Conservation (phyloP, 306 rosid genomes). For the Rosa rugosa region DNA sequence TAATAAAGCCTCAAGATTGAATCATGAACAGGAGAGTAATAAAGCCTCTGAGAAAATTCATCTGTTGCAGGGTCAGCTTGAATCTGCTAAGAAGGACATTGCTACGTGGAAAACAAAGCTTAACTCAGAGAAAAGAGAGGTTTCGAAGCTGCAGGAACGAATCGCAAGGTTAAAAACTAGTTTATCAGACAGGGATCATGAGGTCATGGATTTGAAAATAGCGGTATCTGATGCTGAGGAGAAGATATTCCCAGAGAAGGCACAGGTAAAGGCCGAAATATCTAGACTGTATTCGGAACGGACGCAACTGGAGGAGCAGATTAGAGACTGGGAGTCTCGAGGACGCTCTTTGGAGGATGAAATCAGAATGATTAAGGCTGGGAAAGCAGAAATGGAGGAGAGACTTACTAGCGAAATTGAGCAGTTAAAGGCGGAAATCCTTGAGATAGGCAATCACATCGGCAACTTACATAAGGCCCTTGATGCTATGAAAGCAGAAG, state of each 20-base stretch:
- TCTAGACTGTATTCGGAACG: constrained; percentile 50
- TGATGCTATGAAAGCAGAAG: constrained; percentile 42
- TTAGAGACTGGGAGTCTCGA: constrained; percentile 65
- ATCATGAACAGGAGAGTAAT: constrained; percentile 48
- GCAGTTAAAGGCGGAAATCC: constrained; percentile 47
- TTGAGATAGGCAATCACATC: constrained; percentile 36
- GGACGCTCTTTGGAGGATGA: constrained; percentile 80
- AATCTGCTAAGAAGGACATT: constrained; percentile 56
- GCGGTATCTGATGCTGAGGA: constrained; percentile 93
- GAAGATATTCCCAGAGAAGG: constrained; percentile 94
- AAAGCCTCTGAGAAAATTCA: constrained; percentile 51
- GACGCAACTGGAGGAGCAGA: constrained; percentile 43
- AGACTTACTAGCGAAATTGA: constrained; percentile 47
- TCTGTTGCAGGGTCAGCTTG: constrained; percentile 64
- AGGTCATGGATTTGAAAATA: constrained; percentile 76
- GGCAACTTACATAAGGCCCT: constrained; percentile 46
- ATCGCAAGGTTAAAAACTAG: constrained; percentile 62
- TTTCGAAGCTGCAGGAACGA: constrained; percentile 71
- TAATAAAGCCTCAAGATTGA: constrained; percentile 49
- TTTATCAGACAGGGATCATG: constrained; percentile 74
- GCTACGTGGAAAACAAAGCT: constrained; percentile 63
- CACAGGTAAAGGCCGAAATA: constrained; percentile 76
- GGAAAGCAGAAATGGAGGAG: constrained; percentile 50
- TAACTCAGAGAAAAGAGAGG: constrained; percentile 75
- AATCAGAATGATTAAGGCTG: constrained; percentile 66